Conservation (phyloP, 805 yeast species). For the Starmerella sp. region DNA sequence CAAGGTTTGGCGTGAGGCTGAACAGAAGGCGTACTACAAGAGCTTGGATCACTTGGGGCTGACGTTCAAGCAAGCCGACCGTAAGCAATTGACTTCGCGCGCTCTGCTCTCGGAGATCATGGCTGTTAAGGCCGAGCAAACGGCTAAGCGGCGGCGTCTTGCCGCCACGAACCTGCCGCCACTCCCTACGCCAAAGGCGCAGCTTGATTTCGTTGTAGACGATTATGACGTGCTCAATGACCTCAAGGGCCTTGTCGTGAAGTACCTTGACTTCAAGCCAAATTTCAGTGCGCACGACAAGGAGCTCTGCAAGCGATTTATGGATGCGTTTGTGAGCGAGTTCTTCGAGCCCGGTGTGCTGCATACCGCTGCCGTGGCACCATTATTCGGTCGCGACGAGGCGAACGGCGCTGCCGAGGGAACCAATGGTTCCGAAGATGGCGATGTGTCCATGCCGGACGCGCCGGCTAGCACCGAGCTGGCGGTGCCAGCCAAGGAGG, state of each 20-base stretch:
- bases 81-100: constrained; percentile 78
- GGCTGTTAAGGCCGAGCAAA: constrained; percentile 83
- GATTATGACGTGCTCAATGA: constrained; percentile 67
- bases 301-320: constrained; percentile 59
- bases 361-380: neutral
- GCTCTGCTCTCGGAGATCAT: constrained; percentile 84
- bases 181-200: constrained; percentile 74
- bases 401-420: constrained; percentile 11
- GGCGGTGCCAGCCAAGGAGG: constrained; percentile 24
- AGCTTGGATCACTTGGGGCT: constrained; percentile 91
- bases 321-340: constrained; percentile 56
- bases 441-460: constrained; percentile 11
- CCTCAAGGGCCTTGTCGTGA: constrained; percentile 53
- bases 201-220: constrained; percentile 48
- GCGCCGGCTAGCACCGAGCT: constrained; percentile 21
- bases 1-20: constrained; percentile 97
- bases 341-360: constrained; percentile 43
- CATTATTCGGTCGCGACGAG: neutral
- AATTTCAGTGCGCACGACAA: constrained; percentile 72
- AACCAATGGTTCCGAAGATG: neutral
- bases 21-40: constrained; percentile 86
- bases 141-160: constrained; percentile 62
- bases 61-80: constrained; percentile 94
- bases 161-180: constrained; percentile 38
- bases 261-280: constrained; percentile 55